These are phyloP conservation scores for Clarireedia sp. DNA, from an alignment of 2,329 filamentous ascomycete genomes.

Conservation along the genomic window DNA sequence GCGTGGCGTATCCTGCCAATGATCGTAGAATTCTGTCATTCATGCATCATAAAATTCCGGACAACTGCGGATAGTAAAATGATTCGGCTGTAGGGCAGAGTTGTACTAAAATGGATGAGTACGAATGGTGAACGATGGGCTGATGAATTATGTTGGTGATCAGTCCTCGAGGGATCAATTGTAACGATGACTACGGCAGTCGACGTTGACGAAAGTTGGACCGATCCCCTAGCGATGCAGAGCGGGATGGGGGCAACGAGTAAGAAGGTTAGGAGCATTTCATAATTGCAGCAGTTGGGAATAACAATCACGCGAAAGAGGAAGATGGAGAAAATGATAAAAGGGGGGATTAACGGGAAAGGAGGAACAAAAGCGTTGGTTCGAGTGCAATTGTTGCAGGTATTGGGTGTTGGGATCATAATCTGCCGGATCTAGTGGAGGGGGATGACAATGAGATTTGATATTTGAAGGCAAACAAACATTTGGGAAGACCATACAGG, in stretches of 20 bases:
- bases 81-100: slow-evolving; percentile 12
- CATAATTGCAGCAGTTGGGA: slow-evolving; percentile 1
- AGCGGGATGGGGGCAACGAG: not conserved
- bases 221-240: slow-evolving; percentile 2
- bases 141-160: slow-evolving; percentile 8
- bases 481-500: no score
- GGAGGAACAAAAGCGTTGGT: not conserved
- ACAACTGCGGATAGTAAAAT: slow-evolving; percentile 6
- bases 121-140: slow-evolving; percentile 8
- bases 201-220: slow-evolving; percentile 13
- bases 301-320: not conserved
- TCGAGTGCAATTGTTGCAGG: not conserved
- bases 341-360: not conserved
- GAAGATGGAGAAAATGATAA: not conserved
- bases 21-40: slow-evolving; percentile 10
- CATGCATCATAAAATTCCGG: slow-evolving; percentile 11
- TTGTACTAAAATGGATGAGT: slow-evolving; percentile 7
- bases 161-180: slow-evolving; percentile 11
- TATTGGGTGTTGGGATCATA: no score
- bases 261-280: not conserved
- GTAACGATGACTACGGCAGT: slow-evolving; percentile 15
- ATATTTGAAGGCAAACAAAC: not conserved
- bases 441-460: no score
- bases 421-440: no score
- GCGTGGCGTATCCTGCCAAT: slow-evolving; percentile 5